phyloP scores from a whole-genome alignment of 495 filamentous ascomycete species.

The Lasiosphaeria ovina region DNA sequence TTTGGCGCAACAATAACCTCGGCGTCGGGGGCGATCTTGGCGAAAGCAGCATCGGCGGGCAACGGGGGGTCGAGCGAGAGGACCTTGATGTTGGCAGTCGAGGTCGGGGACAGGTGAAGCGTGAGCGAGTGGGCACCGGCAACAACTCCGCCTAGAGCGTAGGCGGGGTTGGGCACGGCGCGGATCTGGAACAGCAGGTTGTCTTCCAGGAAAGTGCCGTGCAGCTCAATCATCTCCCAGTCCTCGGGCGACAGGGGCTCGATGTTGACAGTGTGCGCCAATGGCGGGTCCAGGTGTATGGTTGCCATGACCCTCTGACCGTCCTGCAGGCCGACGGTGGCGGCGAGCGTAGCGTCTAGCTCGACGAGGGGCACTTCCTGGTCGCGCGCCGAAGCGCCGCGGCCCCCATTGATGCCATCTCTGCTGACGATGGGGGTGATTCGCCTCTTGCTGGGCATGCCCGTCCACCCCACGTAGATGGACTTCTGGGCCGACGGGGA shows the following conservation, averaged over 20 bases:
- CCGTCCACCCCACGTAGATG: conserved; percentile 90
- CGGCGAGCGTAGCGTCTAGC: conserved; percentile 86
- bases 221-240: conserved; percentile 98
- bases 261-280: conserved; percentile 90
- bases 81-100: conserved; percentile 86
- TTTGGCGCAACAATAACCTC: conserved; percentile 98
- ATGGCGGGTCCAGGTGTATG: conserved; percentile 84
- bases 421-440: conserved; percentile 67
- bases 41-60: conserved; percentile 68
- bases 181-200: conserved; percentile 92
- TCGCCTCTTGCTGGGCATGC: conserved; percentile 88
- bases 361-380: conserved; percentile 76
- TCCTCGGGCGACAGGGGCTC: conserved; percentile 92
- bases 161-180: conserved; percentile 81
- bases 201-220: conserved; percentile 90
- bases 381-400: conserved; percentile 56
- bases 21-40: conserved; percentile 87
- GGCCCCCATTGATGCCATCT: conserved; percentile 61
- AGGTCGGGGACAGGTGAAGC: conserved; percentile 91
- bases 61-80: conserved; percentile 74
- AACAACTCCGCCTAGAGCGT: conserved; percentile 44
- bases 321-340: conserved; percentile 73
- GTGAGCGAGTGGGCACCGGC: conserved; percentile 72
- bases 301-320: conserved; percentile 72
- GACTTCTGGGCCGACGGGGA: conserved; percentile 55